Evolutionary conservation across 495 filamentous ascomycete genomes (phyloP), one percentile per base, ranked within the genome.

Genomic region (Aspergillus cavernicola): DNA sequence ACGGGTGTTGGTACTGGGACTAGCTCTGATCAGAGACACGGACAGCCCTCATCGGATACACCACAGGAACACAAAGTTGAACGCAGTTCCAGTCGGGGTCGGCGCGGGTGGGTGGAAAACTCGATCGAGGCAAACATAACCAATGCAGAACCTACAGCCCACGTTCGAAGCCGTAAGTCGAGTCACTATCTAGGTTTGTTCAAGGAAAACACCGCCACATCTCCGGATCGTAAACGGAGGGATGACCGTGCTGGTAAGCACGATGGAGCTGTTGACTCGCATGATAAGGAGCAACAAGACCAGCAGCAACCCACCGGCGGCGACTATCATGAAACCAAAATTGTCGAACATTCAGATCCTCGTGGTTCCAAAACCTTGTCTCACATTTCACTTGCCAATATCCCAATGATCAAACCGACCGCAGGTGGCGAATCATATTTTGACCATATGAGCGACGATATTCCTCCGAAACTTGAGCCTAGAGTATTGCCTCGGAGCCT

Each of bases 121-220:
- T 87, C 86, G 16, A 92, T 96, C 58, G 83, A 89, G 54, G 90
- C 91, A 36, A 89, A 85, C 32, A 65, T 95, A 44, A 75, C 87
- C 4, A 86, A 88, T 29, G 75, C 80, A 32, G 92, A 96, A 62
- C 85, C 80, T 23, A 59, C 70, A n/a, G 68, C 71, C n/a, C 87
- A 89, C 64, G 82, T 82, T 44, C 84, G 93, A 55, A 96, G 91
- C 69, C 84, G 93, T 53, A 98, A 98, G 72, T 86, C 92, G 39
- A 96, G 90, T 65, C 92, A 98, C 66, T 89, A 88, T 61, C 69
- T 98, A 39, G 83, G 93, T 3, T 79, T 97, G 45, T 98, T 98
- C 77, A 93, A 90, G 66, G 90, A 96, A 62, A 93, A 91, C 53
- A 86, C 89, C 19, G 32, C 45, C 20, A 72, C 71, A 10, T 77